phyloP scores from a whole-genome alignment of 2,329 filamentous ascomycete genomes.

The Pseudocercospora eumusae region DNA sequence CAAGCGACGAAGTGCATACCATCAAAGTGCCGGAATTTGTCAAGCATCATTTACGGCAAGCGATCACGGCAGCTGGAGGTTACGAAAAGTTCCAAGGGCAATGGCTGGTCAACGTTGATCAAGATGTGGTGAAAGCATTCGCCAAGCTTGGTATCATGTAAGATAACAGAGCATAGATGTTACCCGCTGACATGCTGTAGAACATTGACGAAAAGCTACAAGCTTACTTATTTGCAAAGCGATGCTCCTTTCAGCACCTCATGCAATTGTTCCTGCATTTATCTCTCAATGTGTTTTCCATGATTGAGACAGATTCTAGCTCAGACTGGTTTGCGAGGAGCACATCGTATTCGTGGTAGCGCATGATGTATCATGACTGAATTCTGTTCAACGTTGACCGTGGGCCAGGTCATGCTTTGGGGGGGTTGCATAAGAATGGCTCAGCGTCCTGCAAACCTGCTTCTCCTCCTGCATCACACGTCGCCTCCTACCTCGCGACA shows the following conservation, averaged over 20 bases:
- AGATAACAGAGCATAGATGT: background rate
- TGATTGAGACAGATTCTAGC: background rate
- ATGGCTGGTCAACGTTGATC: conserved; percentile 74
- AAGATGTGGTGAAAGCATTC: conserved; percentile 69
- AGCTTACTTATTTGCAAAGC: background rate
- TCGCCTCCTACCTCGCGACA: background rate
- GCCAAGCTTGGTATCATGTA: conserved; percentile 42
- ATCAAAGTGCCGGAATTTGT: conserved; percentile 67
- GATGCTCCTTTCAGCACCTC: background rate
- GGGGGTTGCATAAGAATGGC: background rate
- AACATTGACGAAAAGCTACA: background rate
- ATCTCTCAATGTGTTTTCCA: background rate
- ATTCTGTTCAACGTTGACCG: background rate
- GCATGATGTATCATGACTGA: background rate
- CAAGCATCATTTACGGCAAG: conserved; percentile 59
- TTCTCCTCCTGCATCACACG: background rate
- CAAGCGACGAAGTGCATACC: conserved; percentile 67
- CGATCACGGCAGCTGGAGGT: conserved; percentile 64
- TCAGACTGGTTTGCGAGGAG: background rate
- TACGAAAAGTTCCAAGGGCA: conserved; percentile 66
- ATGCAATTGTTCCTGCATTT: background rate
- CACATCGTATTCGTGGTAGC: background rate
- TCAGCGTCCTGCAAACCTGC: background rate
- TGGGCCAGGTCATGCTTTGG: background rate
- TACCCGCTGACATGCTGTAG: background rate